These are phyloP conservation scores for Fusarium sp. DNA, from an alignment of 2,329 filamentous ascomycete species.

Conservation along the genomic window DNA sequence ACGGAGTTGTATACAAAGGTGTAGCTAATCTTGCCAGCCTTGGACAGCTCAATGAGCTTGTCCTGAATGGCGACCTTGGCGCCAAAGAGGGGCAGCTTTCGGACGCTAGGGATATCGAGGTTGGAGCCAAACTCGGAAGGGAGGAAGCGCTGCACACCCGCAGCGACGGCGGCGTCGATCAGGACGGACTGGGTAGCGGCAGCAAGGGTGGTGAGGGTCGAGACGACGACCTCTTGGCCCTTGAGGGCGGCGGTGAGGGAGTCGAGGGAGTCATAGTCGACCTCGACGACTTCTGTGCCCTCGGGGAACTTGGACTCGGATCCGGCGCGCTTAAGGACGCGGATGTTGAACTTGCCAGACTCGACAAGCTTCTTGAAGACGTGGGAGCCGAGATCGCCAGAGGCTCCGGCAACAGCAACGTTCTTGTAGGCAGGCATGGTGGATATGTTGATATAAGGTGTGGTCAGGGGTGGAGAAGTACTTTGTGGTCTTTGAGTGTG, in stretches of 20 bases:
- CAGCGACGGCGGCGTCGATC: slow-evolving; percentile 71
- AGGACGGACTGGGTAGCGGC: slow-evolving; percentile 60
- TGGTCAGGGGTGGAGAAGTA: neutral
- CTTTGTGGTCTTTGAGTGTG: neutral
- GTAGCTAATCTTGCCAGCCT: slow-evolving; percentile 65
- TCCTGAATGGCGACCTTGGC: slow-evolving; percentile 64
- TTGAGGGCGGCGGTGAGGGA: slow-evolving; percentile 67
- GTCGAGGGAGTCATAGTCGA: slow-evolving; percentile 60
- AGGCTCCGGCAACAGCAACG: slow-evolving; percentile 57
- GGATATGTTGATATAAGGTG: neutral
- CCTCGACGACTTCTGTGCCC: slow-evolving; percentile 51
- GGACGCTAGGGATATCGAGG: slow-evolving; percentile 51
- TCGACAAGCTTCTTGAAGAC: slow-evolving; percentile 52
- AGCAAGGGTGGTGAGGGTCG: slow-evolving; percentile 53
- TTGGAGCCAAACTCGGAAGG: slow-evolving; percentile 70
- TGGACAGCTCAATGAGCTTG: slow-evolving; percentile 58
- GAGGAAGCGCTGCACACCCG: slow-evolving; percentile 74
- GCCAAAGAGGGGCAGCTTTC: slow-evolving; percentile 66
- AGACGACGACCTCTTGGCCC: slow-evolving; percentile 71
- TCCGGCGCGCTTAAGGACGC: slow-evolving; percentile 55
- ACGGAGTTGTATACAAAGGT: slow-evolving; percentile 67
- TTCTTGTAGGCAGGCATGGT: slow-evolving; percentile 56
- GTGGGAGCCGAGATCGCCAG: slow-evolving; percentile 54
- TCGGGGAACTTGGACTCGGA: slow-evolving; percentile 57
- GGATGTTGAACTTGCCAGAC: slow-evolving; percentile 55